A percentile compares a stretch with the other conserved stretches of the same genome.
These are phyloP conservation scores for Kappamyces sp. DNA, from an alignment of 192 early-diverging fungal species.

Conservation along the genomic window DNA sequence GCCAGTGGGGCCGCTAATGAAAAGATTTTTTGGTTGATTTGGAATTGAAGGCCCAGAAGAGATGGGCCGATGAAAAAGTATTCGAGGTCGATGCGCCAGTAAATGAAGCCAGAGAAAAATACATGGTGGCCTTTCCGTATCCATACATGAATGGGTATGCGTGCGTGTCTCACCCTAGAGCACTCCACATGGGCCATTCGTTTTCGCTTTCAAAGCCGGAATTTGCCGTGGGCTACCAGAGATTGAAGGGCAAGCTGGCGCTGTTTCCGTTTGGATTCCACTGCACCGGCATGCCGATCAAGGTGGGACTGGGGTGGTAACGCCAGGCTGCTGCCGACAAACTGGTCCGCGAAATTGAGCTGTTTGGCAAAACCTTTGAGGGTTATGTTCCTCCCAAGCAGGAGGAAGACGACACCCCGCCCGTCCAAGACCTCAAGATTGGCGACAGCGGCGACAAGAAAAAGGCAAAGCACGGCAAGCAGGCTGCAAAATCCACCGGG, in stretches of 20 bases:
- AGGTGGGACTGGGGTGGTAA: slow-evolving; percentile 43
- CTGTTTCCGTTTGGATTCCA: slow-evolving; percentile 98
- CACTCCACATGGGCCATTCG: slow-evolving; percentile 90
- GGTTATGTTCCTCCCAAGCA: slow-evolving; percentile 24
- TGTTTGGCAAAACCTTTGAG: slow-evolving; percentile 76
- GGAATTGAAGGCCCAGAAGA: slow-evolving; percentile 67
- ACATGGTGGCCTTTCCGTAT: slow-evolving; percentile 90
- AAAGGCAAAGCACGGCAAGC: slow-evolving; percentile 65
- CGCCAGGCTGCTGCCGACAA: slow-evolving; percentile 80
- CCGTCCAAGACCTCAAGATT: slow-evolving; percentile 55
- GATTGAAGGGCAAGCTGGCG: slow-evolving; percentile 84
- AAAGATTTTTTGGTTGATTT: slow-evolving; percentile 67
- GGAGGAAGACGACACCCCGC: slow-evolving; percentile 24
- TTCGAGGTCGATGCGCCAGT: slow-evolving; percentile 87
- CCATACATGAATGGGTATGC: slow-evolving; percentile 90
- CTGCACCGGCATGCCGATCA: slow-evolving; percentile 99
- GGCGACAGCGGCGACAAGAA: slow-evolving; percentile 41
- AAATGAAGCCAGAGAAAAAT: slow-evolving; percentile 74
- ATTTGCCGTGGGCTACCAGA: slow-evolving; percentile 90
- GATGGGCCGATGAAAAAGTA: slow-evolving; percentile 68
- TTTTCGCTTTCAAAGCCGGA: slow-evolving; percentile 95
- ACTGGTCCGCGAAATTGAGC: slow-evolving; percentile 70
- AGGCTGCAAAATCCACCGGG: slow-evolving; percentile 75
- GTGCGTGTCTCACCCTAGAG: slow-evolving; percentile 20
- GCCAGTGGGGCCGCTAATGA: too few species aligned